phyloP scores from a whole-genome alignment of 768 basidiomycete species.

The Lactarius trivialis region DNA sequence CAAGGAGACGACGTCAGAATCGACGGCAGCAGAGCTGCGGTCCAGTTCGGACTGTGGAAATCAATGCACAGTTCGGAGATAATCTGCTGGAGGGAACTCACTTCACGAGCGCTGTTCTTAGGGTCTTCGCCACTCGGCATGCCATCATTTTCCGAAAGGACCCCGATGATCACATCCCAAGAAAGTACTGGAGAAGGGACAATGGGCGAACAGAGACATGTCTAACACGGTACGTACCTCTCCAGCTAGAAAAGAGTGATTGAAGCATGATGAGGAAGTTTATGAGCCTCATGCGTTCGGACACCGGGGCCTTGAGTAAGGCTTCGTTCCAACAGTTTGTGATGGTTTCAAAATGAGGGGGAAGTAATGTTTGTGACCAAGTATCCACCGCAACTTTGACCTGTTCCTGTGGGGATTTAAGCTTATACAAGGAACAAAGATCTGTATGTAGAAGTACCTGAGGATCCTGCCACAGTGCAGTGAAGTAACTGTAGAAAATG shows the following conservation, averaged over 20 bases:
- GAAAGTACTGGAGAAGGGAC: constrained; percentile 43
- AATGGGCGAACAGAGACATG: neutral
- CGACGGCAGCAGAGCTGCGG: constrained; percentile 26
- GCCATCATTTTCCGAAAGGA: constrained; percentile 50
- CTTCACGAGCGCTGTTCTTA: constrained; percentile 38
- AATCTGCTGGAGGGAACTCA: constrained; percentile 25
- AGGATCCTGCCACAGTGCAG: constrained; percentile 55
- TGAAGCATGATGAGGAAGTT: constrained; percentile 61
- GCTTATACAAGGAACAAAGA: neutral
- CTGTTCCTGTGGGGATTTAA: constrained; percentile 48
- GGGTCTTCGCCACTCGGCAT: constrained; percentile 33
- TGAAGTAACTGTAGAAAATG: constrained; percentile 56
- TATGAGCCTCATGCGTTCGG: constrained; percentile 51
- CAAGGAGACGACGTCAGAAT: constrained; percentile 44
- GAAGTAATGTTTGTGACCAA: constrained; percentile 53
- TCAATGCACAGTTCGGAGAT: neutral
- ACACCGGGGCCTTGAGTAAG: constrained; percentile 46
- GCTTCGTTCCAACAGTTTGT: constrained; percentile 63
- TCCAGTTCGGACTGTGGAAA: constrained; percentile 32
- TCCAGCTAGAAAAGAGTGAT: constrained; percentile 64
- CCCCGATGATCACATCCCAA: constrained; percentile 57
- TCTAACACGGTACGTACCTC: constrained; percentile 37
- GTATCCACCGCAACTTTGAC: constrained; percentile 52
- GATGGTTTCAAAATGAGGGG: constrained; percentile 60
- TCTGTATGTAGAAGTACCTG: constrained; percentile 36